Evolutionary conservation across 176 grass and related monocot species (phyloP), one percentile per base, ranked within the genome.

Genomic region (Oropetium thomaeum): DNA sequence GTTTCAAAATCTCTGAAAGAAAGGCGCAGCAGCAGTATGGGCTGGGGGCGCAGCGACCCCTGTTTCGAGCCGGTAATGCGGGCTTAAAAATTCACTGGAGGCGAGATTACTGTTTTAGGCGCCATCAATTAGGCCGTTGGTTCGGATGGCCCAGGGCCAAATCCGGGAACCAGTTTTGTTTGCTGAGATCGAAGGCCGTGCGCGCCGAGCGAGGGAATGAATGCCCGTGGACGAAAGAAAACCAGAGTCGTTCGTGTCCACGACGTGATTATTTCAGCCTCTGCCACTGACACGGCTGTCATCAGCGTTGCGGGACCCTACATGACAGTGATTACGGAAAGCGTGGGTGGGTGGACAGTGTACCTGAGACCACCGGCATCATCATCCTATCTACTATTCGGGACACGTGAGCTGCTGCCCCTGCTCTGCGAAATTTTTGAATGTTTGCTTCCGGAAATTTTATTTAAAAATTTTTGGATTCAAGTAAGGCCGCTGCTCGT

Each of bases 31-130:
- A 22, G 40, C 67, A 32, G 73, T 41, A 67, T 67, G 85, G 79
- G 67, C 44, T 44, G 79, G 47, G 47, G 67, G 79, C 29, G 79
- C 79, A 87, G 79, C 48, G 73, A 73, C 68, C 79, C 85, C 61
- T 87, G 85, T 87, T 79, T 87, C 33, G 16, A 73, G 85, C 61
- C 32, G 38, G 48, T 17, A 66, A 66, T 27, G 58, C 48, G 49
- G 40, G 61, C 73, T 78, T 67, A 87, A 82, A 52, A 73, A 78
- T 0, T 0, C 10, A 2, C 19, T 4, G 2, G 3, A 1, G 1
- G 4, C 1, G 19, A 44, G 60, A 74, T 87, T 83, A 87, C 85
- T 53, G 68, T 79, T 79, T 0, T 78, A 15, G 2, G 3, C 74
- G 0, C 7, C 0, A 17, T 0, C n/a, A 4, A 19, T 12, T 5